Conservation (phyloP, 2,329 filamentous ascomycete species). For the Neofusicoccum kwambonambiense region DNA sequence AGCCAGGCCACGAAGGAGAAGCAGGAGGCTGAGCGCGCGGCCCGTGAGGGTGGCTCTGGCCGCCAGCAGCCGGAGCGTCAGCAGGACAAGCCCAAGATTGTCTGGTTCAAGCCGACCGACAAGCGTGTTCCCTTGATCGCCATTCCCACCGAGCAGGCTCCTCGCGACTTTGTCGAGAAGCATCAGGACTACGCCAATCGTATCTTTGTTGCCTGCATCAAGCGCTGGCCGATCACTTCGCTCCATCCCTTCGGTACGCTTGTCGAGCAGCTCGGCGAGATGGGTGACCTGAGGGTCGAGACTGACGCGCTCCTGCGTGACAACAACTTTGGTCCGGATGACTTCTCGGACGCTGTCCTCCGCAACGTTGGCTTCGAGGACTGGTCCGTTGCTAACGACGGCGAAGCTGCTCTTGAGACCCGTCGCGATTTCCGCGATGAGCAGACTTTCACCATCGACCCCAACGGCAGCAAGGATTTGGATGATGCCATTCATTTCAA, state of each 20-base stretch:
- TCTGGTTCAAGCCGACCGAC: constrained; percentile 99
- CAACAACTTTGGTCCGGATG: constrained; percentile 97
- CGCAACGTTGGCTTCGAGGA: constrained; percentile 90
- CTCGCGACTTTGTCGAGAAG: constrained; percentile 96
- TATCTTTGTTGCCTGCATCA: constrained; percentile 98
- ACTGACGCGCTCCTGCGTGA: constrained; percentile 95
- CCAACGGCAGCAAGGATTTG: constrained; percentile 81
- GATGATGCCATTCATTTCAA: constrained; percentile 94
- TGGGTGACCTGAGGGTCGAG: constrained; percentile 96
- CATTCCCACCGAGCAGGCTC: constrained; percentile 96
- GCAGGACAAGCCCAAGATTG: constrained; percentile 98
- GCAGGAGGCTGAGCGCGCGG: constrained; percentile 92
- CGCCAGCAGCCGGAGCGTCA: constrained; percentile 75
- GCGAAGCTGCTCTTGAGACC: constrained; percentile 67
- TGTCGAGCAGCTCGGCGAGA: constrained; percentile 93
- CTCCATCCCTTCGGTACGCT: constrained; percentile 97
- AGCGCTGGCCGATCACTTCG: constrained; percentile 99
- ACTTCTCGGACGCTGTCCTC: constrained; percentile 94
- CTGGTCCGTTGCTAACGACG: constrained; percentile 83
- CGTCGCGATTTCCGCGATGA: constrained; percentile 90
- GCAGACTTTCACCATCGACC: constrained; percentile 87
- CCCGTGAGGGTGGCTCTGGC: constrained; percentile 76
- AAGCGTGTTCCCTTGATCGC: constrained; percentile 98
- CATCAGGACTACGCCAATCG: constrained; percentile 96
- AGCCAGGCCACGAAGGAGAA: constrained; percentile 99